Evolutionary conservation across 139 green algal genomes (phyloP), one percentile per base, ranked within the genome.

Genomic region (Diplosphaera chodatii): DNA sequence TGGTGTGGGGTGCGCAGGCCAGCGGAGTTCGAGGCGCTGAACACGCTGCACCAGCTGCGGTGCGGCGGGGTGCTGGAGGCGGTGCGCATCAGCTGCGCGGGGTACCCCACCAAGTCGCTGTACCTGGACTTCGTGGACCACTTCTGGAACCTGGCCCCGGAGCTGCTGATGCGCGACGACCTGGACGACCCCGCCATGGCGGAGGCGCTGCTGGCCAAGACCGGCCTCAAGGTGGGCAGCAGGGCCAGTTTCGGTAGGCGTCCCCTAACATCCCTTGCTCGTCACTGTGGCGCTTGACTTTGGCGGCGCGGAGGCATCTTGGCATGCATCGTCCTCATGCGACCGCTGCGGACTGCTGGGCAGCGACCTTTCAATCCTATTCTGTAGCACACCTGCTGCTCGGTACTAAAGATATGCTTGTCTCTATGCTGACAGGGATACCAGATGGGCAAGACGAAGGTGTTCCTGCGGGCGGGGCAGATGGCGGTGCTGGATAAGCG

Each of bases 61-160:
- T 98, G 94, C 70, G 95, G 95, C 40, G 95, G 95, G 73, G 95
- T 99, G 65, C 85, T 99, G 73, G 96, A 99, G 88, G 96, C 96
- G 1, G 90, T 99, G 55, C 89, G 96, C 78, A 99, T 99, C 83
- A 90, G 76, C 70, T 97, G 88, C 71, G 95, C 96, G 4, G 94
- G 94, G 64, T 98, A 96, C 82, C 94, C 94, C 63, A 93, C 91
- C 37, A 94, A 96, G 73, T 78, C 82, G 22, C 81, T 76, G 3
- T 97, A 92, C 75, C 75, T 85, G 23, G 93, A 96, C 64, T 99
- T 99, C 86, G 85, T 96, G 23, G 93, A 97, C 73, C 88, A 96
- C 77, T 99, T 97, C 81, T 95, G 90, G 86, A 82, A 85, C 41
- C 85, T 98, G 37, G 82, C 75, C n/a, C 84, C 87, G 0, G 77